A percentile compares a stretch with the other conserved stretches of the same genome.
Conservation (phyloP, 2,329 filamentous ascomycete genomes). For the Penicillium crustosum region DNA sequence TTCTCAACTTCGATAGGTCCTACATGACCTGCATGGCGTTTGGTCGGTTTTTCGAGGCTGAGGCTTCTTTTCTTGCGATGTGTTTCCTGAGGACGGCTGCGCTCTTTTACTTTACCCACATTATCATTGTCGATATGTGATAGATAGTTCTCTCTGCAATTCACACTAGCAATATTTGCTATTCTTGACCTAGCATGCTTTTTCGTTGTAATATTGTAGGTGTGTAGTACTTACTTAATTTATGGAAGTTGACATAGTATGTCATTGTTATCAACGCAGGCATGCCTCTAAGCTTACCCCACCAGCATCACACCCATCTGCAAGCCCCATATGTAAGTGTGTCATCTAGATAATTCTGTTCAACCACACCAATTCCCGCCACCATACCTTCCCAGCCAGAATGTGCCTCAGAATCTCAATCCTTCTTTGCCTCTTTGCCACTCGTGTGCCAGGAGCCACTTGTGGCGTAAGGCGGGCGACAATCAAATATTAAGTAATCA, state of each 20-base stretch:
- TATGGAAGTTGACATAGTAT: too few species aligned
- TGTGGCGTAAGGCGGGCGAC: neutral
- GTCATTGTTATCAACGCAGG: neutral
- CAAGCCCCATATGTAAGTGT: neutral
- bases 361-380: neutral
- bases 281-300: neutral
- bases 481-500: slow-evolving; percentile 9
- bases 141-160: slow-evolving; percentile 13
- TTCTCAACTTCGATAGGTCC: slow-evolving; percentile 31
- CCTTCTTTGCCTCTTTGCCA: slow-evolving; percentile 9
- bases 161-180: slow-evolving; percentile 4
- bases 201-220: neutral
- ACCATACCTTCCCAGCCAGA: neutral
- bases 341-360: neutral
- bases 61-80: slow-evolving; percentile 25
- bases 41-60: slow-evolving; percentile 34
- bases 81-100: slow-evolving; percentile 23
- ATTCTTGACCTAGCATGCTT: neutral
- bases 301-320: neutral
- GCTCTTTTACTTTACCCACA: slow-evolving; percentile 20
- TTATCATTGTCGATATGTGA: slow-evolving; percentile 7
- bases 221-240: neutral
- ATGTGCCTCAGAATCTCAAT: neutral
- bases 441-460: slow-evolving; percentile 4
- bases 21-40: slow-evolving; percentile 40